Percentiles rank a stretch among this genome's conserved stretches.
Evolutionary conservation across 1,284 basidiomycete genomes (phyloP).

Genomic region (Pseudozyma sp.): DNA sequence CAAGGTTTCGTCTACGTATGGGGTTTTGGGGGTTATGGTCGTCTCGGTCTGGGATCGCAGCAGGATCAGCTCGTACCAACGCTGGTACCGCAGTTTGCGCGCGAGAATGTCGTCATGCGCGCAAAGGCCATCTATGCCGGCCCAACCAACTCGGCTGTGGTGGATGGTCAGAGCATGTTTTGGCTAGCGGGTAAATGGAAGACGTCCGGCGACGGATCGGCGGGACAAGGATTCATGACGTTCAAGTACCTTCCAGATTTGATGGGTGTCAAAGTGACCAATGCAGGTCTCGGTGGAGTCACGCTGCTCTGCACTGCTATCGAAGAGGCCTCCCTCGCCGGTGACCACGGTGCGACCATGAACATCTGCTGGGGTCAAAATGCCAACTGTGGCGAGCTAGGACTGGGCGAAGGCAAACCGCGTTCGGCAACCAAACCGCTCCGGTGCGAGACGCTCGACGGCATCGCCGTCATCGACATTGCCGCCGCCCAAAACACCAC

Average conservation of each 20-base stretch:
- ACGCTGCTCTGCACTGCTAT: constrained; percentile 84
- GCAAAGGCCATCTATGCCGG: constrained; percentile 80
- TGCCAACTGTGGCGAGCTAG: constrained; percentile 79
- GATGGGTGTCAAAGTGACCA: constrained; percentile 63
- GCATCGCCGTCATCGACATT: constrained; percentile 82
- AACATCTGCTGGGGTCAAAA: constrained; percentile 88
- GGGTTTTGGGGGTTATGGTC: constrained; percentile 70
- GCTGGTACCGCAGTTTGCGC: constrained; percentile 62
- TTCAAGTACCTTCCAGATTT: constrained; percentile 63
- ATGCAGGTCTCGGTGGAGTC: constrained; percentile 83
- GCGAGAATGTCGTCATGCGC: constrained; percentile 75
- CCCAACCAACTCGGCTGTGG: constrained; percentile 82
- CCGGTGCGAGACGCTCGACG: constrained; percentile 77
- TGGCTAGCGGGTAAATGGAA: constrained; percentile 81
- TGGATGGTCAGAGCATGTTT: constrained; percentile 84
- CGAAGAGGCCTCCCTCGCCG: constrained; percentile 70
- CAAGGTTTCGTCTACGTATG: constrained; percentile 82
- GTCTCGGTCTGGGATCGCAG: constrained; percentile 78
- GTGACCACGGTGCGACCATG: constrained; percentile 76
- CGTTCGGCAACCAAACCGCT: constrained; percentile 89
- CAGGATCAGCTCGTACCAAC: constrained; percentile 74
- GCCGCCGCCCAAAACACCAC: constrained; percentile 87
- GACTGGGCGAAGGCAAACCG: constrained; percentile 80
- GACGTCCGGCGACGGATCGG: constrained; percentile 84
- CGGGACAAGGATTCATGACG: constrained; percentile 51